phyloP scores from a whole-genome alignment of 371 early-diverging fungal genomes.

The Mucor racemosus region DNA sequence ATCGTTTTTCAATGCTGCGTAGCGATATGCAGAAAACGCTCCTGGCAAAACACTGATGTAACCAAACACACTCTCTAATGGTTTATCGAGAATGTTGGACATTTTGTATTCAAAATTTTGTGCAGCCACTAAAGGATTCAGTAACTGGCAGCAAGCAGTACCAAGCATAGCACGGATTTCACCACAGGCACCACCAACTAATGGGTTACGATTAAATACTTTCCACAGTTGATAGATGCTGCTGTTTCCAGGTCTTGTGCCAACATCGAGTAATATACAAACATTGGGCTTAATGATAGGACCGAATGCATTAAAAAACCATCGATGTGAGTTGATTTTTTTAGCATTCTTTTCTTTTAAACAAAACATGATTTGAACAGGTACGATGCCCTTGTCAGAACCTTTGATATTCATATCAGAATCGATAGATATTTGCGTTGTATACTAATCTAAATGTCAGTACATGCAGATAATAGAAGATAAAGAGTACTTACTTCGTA shows the following conservation, averaged over 20 bases:
- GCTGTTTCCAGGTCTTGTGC: constrained; percentile 76
- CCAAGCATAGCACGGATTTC: constrained; percentile 84
- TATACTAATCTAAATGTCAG: constrained; percentile 61
- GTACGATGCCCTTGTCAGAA: constrained; percentile 76
- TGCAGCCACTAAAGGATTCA: constrained; percentile 84
- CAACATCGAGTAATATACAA: constrained; percentile 83
- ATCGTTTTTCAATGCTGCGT: constrained; percentile 74
- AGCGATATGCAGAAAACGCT: constrained; percentile 88
- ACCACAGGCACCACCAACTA: constrained; percentile 85
- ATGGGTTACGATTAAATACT: constrained; percentile 71
- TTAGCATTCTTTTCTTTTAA: constrained; percentile 78
- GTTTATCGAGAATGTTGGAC: constrained; percentile 88
- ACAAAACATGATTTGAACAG: constrained; percentile 82
- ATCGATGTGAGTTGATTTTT: constrained; percentile 88
- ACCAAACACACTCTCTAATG: constrained; percentile 86
- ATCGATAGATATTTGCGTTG: constrained; percentile 85
- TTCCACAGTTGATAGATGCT: constrained; percentile 83
- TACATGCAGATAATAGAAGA: not conserved
- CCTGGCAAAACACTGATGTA: constrained; percentile 87
- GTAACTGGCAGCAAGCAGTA: constrained; percentile 63
- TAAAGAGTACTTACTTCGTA: constrained; percentile 64
- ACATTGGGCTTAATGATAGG: constrained; percentile 76
- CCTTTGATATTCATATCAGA: constrained; percentile 72
- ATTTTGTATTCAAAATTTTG: constrained; percentile 87
- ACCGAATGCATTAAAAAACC: constrained; percentile 91